Evolutionary conservation across 169 alveolate species (phyloP), one percentile per base, ranked within the genome.

Genomic region (Cryptosporidium meleagridis): DNA sequence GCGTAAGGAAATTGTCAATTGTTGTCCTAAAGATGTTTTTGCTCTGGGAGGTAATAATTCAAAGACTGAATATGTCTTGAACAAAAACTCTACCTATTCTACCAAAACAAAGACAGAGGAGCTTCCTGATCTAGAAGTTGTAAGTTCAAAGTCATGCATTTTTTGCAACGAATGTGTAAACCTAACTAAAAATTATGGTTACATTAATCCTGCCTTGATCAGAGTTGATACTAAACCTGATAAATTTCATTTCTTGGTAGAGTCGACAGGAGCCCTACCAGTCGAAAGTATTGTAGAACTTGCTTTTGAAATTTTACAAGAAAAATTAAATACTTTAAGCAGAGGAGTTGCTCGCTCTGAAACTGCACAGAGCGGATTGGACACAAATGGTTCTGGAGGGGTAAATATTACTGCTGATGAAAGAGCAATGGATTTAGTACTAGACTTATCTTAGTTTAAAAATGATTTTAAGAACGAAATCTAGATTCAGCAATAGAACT

Each of bases 241-340:
- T 84, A 94, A 92, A 72, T 95, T 94, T 75, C 70, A 94, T 31
- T 95, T 96, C 67, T 91, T 87, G 48, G 95, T 96, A 10, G 98
- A 97, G 92, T 94, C 98, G 21, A 96, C 98, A 69, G 99, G 99
- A 26, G 95, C 98, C 3, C 85, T 98, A 37, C 95, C 97, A 9
- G 99, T 99, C 2, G 98, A 96, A 85, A 96, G 94, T 65, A 97
- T 98, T 12, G 95, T 98, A 33, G 93, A 91, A 70, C 96, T 95
- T 85, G 99, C 98, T 4, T 92, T 97, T 58, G 93, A 85, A 67
- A 87, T 93, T 14, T 70, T 97, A 45, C 96, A 94, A 91, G 93
- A 91, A 29, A 96, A 96, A 75, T 69, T 95, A 37, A 92, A 85
- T 26, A 80, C 73, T 29, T 55, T 80, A 10, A 65, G 89, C 26